Evolutionary conservation across 2,329 filamentous ascomycete genomes (phyloP).

Genomic region (Exserohilum turcica): DNA sequence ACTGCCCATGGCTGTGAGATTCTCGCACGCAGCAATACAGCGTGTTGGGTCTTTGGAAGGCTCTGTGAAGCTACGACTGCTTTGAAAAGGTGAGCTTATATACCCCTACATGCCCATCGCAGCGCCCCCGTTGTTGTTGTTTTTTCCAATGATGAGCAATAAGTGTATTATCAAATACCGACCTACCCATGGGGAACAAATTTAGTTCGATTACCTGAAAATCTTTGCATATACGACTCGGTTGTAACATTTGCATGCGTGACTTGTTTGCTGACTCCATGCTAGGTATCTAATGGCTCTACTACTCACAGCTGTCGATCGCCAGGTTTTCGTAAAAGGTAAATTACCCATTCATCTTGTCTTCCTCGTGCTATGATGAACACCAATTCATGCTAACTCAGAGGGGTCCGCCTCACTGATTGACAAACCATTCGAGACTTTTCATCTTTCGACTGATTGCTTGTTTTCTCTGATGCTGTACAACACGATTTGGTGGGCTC

Average conservation of each 20-base stretch:
- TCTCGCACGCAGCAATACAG: neutral
- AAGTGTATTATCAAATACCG: slow-evolving; percentile 49
- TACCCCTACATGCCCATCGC: slow-evolving; percentile 1
- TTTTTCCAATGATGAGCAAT: slow-evolving; percentile 45
- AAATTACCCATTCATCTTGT: slow-evolving; percentile 8
- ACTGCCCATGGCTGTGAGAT: slow-evolving; percentile 5
- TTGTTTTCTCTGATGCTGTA: slow-evolving; percentile 1
- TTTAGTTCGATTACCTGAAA: slow-evolving; percentile 50
- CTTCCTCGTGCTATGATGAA: slow-evolving; percentile 39
- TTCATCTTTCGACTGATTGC: slow-evolving; percentile 50
- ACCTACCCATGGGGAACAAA: slow-evolving; percentile 45
- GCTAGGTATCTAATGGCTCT: slow-evolving; percentile 6
- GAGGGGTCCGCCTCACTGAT: slow-evolving; percentile 43
- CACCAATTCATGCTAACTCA: slow-evolving; percentile 48
- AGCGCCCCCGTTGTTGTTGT: too few species aligned
- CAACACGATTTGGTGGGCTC: neutral
- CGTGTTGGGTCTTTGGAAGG: neutral
- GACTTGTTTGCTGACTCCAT: slow-evolving; percentile 20
- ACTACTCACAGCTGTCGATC: neutral
- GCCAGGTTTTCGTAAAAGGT: slow-evolving; percentile 12
- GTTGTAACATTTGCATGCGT: neutral
- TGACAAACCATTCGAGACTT: slow-evolving; percentile 44
- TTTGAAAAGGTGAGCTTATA: slow-evolving; percentile 23
- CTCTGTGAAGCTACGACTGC: slow-evolving; percentile 22
- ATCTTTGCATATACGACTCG: slow-evolving; percentile 10